Base-by-base conservation (phyloP, 148 eudicot species). In the Persicaria maculosa region DNA sequence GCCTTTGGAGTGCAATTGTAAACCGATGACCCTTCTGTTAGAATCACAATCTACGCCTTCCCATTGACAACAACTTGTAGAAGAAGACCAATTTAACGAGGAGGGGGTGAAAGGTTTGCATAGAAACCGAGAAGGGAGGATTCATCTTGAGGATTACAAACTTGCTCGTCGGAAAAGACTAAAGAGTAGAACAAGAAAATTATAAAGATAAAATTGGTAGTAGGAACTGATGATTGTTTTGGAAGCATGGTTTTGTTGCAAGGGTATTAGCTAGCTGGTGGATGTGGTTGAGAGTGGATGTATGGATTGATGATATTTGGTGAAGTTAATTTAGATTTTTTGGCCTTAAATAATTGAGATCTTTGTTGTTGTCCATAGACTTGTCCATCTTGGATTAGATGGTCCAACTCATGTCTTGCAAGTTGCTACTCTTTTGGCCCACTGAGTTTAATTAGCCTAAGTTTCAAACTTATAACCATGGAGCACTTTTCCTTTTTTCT, bases 51-150 rank as follows among this genome's bases (percentile, higher is more conserved):
- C 68, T 25, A 93, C 65, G 1, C 98, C 98, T 31, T 31, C 40
- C 98, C 98, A 93, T 19, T 47, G 64, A 77, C 93, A 90, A 83
- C 98, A 90, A 68, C 85, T 91, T 4, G 73, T 17, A 1, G 55
- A 71, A 79, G 81, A 40, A 20, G 80, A 74, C 96, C 97, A 93
- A 45, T 87, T 85, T 47, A 87, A 74, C 1, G 85, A 81, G 4
- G 83, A n/a, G 50, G 71, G 15, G 86, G 0, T 4, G 19, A 54
- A 54, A 54, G 19, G n/a, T 54, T 54, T 6, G 7, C 7, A 15
- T 19, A 54, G 58, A 54, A 54, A 54, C 4, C 17, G 19, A 53
- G 57, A 53, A 53, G 58, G 7, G 58, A 54, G 19, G 19, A n/a
- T 54, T 54, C 58, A 17, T 54, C 58, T 54, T 3, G 58, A 54